Percentiles rank a stretch among this genome's conserved stretches.
Evolutionary conservation across 2,329 filamentous ascomycete genomes (phyloP).

Genomic region (Cercospora sp.): DNA sequence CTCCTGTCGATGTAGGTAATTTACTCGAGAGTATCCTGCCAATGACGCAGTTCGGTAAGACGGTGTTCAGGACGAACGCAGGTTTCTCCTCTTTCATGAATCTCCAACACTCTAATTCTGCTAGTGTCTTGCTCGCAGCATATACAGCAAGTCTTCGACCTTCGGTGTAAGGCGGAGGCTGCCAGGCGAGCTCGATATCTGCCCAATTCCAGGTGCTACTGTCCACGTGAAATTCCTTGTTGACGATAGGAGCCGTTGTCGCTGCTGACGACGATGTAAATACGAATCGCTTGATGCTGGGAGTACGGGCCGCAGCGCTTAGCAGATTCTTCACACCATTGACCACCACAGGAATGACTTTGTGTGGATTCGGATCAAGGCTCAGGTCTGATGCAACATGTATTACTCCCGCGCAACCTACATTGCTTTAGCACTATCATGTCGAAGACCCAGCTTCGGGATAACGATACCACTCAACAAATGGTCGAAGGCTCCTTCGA

Average conservation of each 20-base stretch:
- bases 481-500: background rate
- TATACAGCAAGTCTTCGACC: background rate
- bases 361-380: background rate
- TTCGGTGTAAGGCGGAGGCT: background rate
- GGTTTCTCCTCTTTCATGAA: constrained; percentile 5
- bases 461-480: background rate
- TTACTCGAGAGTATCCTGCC: background rate
- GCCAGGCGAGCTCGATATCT: background rate
- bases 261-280: constrained; percentile 9
- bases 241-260: background rate
- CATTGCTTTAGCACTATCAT: background rate
- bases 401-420: background rate
- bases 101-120: background rate
- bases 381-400: constrained; percentile 8
- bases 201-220: background rate
- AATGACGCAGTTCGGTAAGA: background rate
- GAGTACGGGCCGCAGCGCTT: background rate
- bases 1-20: background rate
- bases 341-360: background rate
- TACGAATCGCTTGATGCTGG: constrained; percentile 2
- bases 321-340: constrained; percentile 3
- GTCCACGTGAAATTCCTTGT: background rate
- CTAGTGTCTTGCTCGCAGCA: background rate
- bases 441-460: background rate
- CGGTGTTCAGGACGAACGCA: constrained; percentile 1